Base-by-base conservation (phyloP, 108 stramenopile species). In the Conticribra guillardii region DNA sequence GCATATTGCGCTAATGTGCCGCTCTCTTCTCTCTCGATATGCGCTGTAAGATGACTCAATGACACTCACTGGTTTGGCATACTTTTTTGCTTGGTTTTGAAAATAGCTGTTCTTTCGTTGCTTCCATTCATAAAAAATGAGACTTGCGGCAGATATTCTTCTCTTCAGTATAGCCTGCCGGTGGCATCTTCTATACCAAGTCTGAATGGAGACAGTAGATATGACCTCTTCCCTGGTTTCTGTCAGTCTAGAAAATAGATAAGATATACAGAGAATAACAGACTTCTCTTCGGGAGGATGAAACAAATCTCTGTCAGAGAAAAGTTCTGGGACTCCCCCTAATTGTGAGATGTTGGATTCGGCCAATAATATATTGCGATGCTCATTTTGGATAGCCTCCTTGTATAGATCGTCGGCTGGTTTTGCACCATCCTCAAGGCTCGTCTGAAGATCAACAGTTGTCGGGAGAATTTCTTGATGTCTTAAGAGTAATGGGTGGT, bases 241-340 rank as follows among this genome's bases (percentile, higher is more conserved):
- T 69, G 95, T 82, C 22, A 98, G 70, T 9, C 97, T 85, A 4
- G 92, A 89, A 66, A 88, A 97, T 9, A 95, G 77, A 64, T 93
- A 96, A 0, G 88, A 60, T 16, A 97, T 63, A 64, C 85, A 94
- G 19, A 90, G 68, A n/a, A 96, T 48, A 75, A 93, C 91, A 16
- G 89, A 83, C 34, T 84, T 80, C 74, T 93, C 90, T 26, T 95
- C 89, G 11, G 95, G 94, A 17, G 82, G 65, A 60, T 90, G 66
- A 17, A 76, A 69, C 23, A 87, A 82, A 57, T 94, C 89, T 26
- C 79, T 78, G 16, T 69, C 58, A 1, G 91, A 88, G 29, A 96
- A 78, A 75, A 97, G 83, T 14, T 73, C 73, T 19, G 96, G 96
- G 26, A 98, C 90, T 14, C 96, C 96, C 16, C 97, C 97, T 31